A percentile compares a stretch with the other conserved stretches of the same genome.
phyloP scores from a whole-genome alignment of 371 early-diverging fungal species.

The Mucor indicus region DNA sequence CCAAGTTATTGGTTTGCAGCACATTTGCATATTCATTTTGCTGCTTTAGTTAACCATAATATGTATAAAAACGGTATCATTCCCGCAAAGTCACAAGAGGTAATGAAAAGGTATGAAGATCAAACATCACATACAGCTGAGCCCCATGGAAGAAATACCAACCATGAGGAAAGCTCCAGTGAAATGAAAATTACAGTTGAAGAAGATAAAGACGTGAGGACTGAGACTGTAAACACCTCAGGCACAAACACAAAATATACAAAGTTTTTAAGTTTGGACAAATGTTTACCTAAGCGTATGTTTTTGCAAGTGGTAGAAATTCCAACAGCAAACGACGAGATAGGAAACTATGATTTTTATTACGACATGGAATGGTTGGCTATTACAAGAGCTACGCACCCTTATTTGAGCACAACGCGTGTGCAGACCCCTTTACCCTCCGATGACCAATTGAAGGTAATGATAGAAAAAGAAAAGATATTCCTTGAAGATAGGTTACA shows the following conservation, averaged over 20 bases:
- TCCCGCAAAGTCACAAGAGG: slow-evolving; percentile 1
- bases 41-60: slow-evolving; percentile 66
- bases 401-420: slow-evolving; percentile 40
- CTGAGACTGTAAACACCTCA: background rate
- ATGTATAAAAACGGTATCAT: slow-evolving; percentile 18
- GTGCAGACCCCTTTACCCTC: slow-evolving; percentile 45
- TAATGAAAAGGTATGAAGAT: background rate
- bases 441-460: slow-evolving; percentile 32
- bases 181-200: background rate
- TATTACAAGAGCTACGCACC: slow-evolving; percentile 62
- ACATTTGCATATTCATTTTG: slow-evolving; percentile 89
- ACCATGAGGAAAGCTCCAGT: background rate
- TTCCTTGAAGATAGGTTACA: slow-evolving; percentile 17
- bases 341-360: slow-evolving; percentile 30
- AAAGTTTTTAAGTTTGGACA: slow-evolving; percentile 67
- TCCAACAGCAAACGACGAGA: slow-evolving; percentile 29
- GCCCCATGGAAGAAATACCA: background rate
- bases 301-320: slow-evolving; percentile 65
- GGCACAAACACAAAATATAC: slow-evolving; percentile 24
- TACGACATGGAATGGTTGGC: slow-evolving; percentile 90
- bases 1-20: slow-evolving; percentile 94
- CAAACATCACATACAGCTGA: background rate
- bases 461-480: slow-evolving; percentile 25
- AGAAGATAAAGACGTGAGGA: background rate
- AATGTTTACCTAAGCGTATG: slow-evolving; percentile 57